Evolutionary conservation across 1,284 basidiomycete genomes (phyloP).

Genomic region (Sporisorium exsertum): DNA sequence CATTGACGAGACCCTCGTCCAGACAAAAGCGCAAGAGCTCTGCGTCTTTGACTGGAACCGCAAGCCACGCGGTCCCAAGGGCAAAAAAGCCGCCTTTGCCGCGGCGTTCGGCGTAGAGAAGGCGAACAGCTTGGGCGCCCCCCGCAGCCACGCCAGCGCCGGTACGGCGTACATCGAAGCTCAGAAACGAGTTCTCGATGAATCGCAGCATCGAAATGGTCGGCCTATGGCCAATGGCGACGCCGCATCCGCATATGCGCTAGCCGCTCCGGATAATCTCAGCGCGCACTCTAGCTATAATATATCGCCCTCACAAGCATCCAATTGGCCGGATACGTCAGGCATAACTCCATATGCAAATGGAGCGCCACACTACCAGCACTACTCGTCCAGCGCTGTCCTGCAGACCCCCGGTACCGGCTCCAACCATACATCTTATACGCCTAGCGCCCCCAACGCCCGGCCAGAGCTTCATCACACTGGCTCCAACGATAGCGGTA

Average conservation of each 20-base stretch:
- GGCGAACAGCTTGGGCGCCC: conserved; percentile 32
- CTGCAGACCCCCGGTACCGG: background rate
- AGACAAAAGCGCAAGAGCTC: conserved; percentile 42
- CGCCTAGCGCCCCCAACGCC: conserved; percentile 2
- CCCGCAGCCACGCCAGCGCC: conserved; percentile 42
- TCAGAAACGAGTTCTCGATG: conserved; percentile 33
- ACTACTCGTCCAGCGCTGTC: conserved; percentile 9
- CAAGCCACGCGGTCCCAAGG: conserved; percentile 59
- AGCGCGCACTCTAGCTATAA: conserved; percentile 7
- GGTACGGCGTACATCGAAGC: conserved; percentile 53
- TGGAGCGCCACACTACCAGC: conserved; percentile 21
- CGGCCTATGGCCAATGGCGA: conserved; percentile 12
- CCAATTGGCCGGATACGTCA: conserved; percentile 7
- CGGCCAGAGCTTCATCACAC: conserved; percentile 31
- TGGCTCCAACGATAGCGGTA: conserved; percentile 38
- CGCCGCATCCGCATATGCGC: conserved; percentile 17
- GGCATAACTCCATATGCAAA: conserved; percentile 1
- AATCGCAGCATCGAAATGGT: conserved; percentile 9
- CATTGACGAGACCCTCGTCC: conserved; percentile 32
- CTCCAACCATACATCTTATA: conserved; percentile 3
- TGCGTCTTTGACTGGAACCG: conserved; percentile 61
- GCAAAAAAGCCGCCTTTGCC: conserved; percentile 48
- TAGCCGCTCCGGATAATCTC: conserved; percentile 10
- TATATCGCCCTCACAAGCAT: conserved; percentile 1
- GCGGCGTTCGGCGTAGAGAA: conserved; percentile 37